Base-by-base conservation (phyloP, 257 asterid genomes). In the Catharanthus roseus region DNA sequence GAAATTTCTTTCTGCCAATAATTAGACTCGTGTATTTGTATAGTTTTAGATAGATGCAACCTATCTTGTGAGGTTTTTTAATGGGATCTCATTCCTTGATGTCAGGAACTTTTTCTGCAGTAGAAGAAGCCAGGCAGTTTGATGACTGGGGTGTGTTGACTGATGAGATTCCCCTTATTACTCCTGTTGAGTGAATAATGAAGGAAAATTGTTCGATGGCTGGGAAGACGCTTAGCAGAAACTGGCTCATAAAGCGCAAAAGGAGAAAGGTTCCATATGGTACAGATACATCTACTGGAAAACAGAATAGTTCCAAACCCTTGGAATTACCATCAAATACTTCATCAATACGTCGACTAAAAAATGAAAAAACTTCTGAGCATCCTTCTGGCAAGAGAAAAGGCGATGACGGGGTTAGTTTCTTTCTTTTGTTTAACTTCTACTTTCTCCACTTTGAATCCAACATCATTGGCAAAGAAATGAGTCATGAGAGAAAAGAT, bases 341-440 rank as follows among this genome's bases (percentile, higher is more conserved):
- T 56, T 81, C 78, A 70, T 65, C 81, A 42, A 78, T 78, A 53
- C 79, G 53, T 74, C 81, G 67, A 64, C 74, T 45, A 74, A 84
- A 74, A 77, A 83, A 72, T 49, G 88, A 82, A 70, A 72, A 73
- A 51, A 58, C 79, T 67, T 70, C 77, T 63, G 84, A 55, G 69
- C 86, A 61, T 57, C 74, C 77, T 61, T 73, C 74, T 72, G 77
- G 85, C 85, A 90, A 88, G 87, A 86, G 71, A 81, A 90, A 88
- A 83, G 96, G 96, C 83, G 82, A 86, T 75, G 96, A 88, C 49
- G 96, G 96, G 91, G 96, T 90, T 71, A 81, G 88, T 75, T 50
- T 65, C 16, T 69, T 53, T 76, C 34, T 57, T 65, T 54, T 72
- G n/a, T 68, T 61, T 47, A 67, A 28, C 41, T 72, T 49, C 12